These are phyloP conservation scores for Leccinum obscurum DNA, from an alignment of 768 basidiomycete species.

Conservation along the genomic window DNA sequence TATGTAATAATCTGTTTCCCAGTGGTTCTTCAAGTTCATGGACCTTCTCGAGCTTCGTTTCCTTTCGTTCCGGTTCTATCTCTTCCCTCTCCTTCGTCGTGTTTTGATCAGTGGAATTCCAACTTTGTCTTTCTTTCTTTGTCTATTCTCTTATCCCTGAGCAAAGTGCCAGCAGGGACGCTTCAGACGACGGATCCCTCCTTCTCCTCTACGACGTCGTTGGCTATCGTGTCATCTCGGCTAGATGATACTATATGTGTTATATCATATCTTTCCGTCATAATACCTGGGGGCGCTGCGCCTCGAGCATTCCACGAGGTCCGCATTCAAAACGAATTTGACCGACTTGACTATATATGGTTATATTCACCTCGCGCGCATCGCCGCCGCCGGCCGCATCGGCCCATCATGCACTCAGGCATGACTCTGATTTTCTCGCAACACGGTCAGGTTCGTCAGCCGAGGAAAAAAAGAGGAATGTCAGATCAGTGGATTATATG, in stretches of 20 bases:
- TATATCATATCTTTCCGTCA: background rate
- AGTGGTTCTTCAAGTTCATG: background rate
- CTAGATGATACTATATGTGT: slow-evolving; percentile 21
- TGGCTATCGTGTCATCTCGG: slow-evolving; percentile 20
- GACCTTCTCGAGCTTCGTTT: background rate
- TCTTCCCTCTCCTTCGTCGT: background rate
- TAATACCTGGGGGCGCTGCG: background rate
- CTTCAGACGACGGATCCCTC: background rate
- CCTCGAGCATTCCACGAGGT: slow-evolving; percentile 34
- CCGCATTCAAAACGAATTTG: background rate
- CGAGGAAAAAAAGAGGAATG: background rate
- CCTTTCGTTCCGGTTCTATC: background rate
- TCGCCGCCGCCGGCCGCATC: background rate
- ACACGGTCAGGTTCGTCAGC: background rate
- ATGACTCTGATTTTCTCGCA: background rate
- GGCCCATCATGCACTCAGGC: background rate
- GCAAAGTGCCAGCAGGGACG: slow-evolving; percentile 2
- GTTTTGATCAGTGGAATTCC: background rate
- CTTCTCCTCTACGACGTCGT: background rate
- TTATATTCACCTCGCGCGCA: slow-evolving; percentile 20
- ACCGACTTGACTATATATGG: slow-evolving; percentile 20
- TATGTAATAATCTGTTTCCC: background rate
- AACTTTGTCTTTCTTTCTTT: background rate
- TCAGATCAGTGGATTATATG: background rate
- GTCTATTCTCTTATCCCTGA: slow-evolving; percentile 1